A percentile compares a stretch with the other conserved stretches of the same genome.
Evolutionary conservation across 2,329 filamentous ascomycete genomes (phyloP).

Genomic region (Clonostachys solani): DNA sequence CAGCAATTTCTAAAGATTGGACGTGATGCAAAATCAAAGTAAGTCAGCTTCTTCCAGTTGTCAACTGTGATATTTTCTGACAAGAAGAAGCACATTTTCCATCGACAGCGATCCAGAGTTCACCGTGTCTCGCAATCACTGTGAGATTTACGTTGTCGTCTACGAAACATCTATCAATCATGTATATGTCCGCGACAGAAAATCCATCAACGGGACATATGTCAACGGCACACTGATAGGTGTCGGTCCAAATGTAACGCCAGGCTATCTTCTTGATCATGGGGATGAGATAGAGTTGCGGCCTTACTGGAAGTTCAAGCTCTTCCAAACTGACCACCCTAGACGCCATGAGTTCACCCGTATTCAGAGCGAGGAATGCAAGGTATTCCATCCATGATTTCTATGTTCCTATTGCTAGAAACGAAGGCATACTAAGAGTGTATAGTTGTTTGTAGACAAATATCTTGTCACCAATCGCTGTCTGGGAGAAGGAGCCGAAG

Average conservation of each 20-base stretch:
- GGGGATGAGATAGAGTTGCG: constrained; percentile 42
- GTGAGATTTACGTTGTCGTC: constrained; percentile 49
- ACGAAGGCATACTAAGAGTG: neutral
- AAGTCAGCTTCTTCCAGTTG: neutral
- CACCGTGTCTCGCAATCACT: constrained; percentile 46
- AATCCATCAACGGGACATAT: constrained; percentile 48
- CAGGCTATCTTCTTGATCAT: constrained; percentile 42
- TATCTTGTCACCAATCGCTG: constrained; percentile 26
- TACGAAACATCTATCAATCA: constrained; percentile 37
- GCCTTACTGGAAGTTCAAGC: constrained; percentile 29
- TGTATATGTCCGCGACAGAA: constrained; percentile 52
- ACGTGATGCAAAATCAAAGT: constrained; percentile 27
- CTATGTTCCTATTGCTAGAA: neutral
- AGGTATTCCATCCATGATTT: constrained; percentile 11
- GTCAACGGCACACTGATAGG: constrained; percentile 44
- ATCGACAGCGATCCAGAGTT: constrained; percentile 29
- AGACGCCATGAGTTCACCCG: constrained; percentile 15
- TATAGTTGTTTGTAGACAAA: constrained; percentile 23
- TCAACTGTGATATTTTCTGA: constrained; percentile 1
- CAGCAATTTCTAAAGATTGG: constrained; percentile 26
- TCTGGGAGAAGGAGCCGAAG: constrained; percentile 30
- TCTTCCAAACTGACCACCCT: constrained; percentile 19
- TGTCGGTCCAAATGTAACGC: constrained; percentile 22
- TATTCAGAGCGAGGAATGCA: constrained; percentile 23
- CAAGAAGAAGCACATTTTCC: constrained; percentile 23